phyloP scores from a whole-genome alignment of 192 early-diverging fungal species.

The Coemansia sp. region DNA sequence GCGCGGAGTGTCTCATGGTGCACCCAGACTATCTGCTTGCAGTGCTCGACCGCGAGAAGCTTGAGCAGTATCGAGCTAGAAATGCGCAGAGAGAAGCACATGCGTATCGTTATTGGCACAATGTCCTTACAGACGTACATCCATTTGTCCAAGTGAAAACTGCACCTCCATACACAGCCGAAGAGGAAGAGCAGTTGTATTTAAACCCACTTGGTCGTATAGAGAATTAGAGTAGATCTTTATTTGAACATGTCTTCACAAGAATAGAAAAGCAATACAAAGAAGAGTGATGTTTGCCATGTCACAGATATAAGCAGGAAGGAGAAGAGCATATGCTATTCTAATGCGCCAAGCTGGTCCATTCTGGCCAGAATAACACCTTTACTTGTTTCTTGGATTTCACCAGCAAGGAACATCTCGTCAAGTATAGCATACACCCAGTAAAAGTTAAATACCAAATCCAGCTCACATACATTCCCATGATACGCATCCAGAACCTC shows the following conservation, averaged over 20 bases:
- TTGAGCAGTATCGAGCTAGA: constrained; percentile 66
- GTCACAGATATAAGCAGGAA: not conserved
- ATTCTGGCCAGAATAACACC: constrained; percentile 70
- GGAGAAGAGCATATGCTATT: constrained; percentile 55
- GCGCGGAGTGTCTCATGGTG: constrained; percentile 81
- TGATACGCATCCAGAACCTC: constrained; percentile 98
- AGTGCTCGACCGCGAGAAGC: constrained; percentile 66
- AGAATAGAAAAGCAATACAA: not conserved
- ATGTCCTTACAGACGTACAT: constrained; percentile 77
- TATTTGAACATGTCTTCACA: not conserved
- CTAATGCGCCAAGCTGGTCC: constrained; percentile 74
- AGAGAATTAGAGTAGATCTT: not conserved
- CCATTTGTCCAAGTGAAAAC: constrained; percentile 84
- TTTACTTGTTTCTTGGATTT: constrained; percentile 95
- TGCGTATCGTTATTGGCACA: constrained; percentile 88
- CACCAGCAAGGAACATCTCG: constrained; percentile 96
- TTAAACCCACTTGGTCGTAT: constrained; percentile 68
- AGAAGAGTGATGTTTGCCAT: not conserved
- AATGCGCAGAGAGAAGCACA: constrained; percentile 64
- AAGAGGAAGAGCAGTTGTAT: constrained; percentile 74
- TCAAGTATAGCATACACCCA: constrained; percentile 96
- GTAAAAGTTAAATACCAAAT: constrained; percentile 98
- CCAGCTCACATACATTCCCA: constrained; percentile 97
- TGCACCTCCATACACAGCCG: constrained; percentile 80
- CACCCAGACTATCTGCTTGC: constrained; percentile 86